phyloP scores from a whole-genome alignment of 2,329 filamentous ascomycete genomes.

The Chaetomiaceae sp. region DNA sequence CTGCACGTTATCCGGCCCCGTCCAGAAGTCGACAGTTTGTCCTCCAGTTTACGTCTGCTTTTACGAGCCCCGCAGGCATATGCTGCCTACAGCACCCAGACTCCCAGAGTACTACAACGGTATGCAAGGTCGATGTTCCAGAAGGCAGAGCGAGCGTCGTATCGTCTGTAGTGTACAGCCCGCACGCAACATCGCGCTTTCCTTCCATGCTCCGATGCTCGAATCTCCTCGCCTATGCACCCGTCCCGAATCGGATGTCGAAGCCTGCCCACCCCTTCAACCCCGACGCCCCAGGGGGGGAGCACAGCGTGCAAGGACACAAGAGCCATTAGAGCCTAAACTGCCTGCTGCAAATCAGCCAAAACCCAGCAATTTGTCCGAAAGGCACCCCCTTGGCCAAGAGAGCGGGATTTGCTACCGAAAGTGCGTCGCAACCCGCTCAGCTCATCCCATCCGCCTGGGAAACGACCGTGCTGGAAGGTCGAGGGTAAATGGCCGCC shows the following conservation, averaged over 20 bases:
- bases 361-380: conserved; percentile 25
- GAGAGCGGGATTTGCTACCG: conserved; percentile 3
- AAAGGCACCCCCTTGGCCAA: conserved; percentile 6
- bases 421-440: conserved; percentile 1
- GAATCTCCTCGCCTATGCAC: conserved; percentile 21
- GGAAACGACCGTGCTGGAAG: conserved; percentile 9
- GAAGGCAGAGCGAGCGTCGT: conserved; percentile 9
- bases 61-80: too few species aligned
- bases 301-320: conserved; percentile 5
- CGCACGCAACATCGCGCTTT: neutral
- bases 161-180: conserved; percentile 12
- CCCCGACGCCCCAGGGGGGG: conserved; percentile 13
- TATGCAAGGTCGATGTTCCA: conserved; percentile 10
- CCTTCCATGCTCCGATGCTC: conserved; percentile 6
- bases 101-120: too few species aligned
- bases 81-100: too few species aligned
- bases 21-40: conserved; percentile 4
- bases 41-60: conserved; percentile 10
- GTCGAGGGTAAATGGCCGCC: conserved; percentile 22
- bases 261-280: conserved; percentile 14
- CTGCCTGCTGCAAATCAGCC: conserved; percentile 27
- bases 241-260: conserved; percentile 17
- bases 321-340: conserved; percentile 24
- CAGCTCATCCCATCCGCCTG: conserved; percentile 14
- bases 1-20: neutral